Evolutionary conservation across 768 basidiomycete species (phyloP), one percentile per base, ranked within the genome.

Genomic region (Tricholoma matsutake): DNA sequence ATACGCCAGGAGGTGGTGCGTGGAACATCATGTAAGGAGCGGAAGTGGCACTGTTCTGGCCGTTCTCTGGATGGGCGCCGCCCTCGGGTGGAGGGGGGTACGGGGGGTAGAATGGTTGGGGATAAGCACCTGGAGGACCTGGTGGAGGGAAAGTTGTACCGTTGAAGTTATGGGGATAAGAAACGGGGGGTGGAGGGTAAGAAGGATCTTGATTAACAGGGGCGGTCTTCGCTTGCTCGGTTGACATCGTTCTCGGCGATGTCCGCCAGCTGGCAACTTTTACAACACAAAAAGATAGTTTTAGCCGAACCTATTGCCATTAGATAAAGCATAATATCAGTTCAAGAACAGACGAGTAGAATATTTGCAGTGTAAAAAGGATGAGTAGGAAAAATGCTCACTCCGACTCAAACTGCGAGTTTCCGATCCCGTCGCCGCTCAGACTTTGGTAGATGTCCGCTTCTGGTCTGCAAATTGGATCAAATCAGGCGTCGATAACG

Each of bases 71-170:
- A 49, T 78, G 72, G 52, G 63, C 64, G n/a, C 71, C 64, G n/a
- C 71, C 76, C 51, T 80, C 78, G 4, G 73, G 68, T 0, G 76
- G 75, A 1, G 79, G 78, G 3, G 79, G 75, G n/a, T 81, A 79
- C 53, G 28, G 20, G 76, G 81, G 9, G 75, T 68, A 63, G 77
- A 79, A 58, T 75, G 76, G 29, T 53, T 74, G 78, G 34, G 75
- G 73, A 61, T 78, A 80, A 32, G 71, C 64, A 1, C 75, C 69
- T 9, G 70, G n/a, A 4, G 57, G 55, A 1, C 54, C 75, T 14
- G 75, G 75, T 4, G 72, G 67, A 34, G 75, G 71, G 22, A 59
- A 74, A 16, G 73, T 57, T 1, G 68, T 61, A 16, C 72, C 69
- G 57, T 72, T 76, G 65, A 72, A 76, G 5, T 68, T 75, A 59